These are phyloP conservation scores for Suzukiozyma palmioleophila DNA, from an alignment of 1,139 yeast genomes.

Conservation along the genomic window DNA sequence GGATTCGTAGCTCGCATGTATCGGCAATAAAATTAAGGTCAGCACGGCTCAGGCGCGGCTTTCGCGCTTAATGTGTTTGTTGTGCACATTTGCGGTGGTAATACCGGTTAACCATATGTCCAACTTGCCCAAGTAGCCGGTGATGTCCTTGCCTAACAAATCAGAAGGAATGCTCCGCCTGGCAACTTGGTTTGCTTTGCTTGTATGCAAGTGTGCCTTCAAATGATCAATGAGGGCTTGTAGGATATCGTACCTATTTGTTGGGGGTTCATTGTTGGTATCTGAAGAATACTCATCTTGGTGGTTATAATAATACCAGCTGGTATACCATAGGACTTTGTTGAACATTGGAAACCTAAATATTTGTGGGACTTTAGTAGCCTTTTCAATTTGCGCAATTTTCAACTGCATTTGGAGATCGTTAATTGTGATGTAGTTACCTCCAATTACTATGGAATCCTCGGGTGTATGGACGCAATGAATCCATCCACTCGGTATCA, in stretches of 20 bases:
- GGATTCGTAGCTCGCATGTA: background rate
- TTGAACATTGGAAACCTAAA: conserved; percentile 78
- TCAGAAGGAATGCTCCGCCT: conserved; percentile 23
- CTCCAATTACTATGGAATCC: conserved; percentile 83
- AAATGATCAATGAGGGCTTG: conserved; percentile 17
- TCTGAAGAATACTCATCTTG: conserved; percentile 19
- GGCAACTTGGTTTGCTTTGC: conserved; percentile 26
- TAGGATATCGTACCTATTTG: conserved; percentile 4
- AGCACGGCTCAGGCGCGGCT: background rate
- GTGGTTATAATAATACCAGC: conserved; percentile 37
- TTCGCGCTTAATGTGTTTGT: background rate
- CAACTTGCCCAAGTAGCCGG: conserved; percentile 15
- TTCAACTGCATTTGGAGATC: conserved; percentile 60
- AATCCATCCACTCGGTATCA: conserved; percentile 92
- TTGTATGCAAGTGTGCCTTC: conserved; percentile 20
- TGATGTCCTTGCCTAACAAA: conserved; percentile 21
- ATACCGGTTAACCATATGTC: conserved; percentile 14
- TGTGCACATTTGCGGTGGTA: conserved; percentile 2
- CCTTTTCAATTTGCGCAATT: conserved; percentile 57
- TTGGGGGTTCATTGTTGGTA: conserved; percentile 2
- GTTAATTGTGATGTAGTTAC: conserved; percentile 69
- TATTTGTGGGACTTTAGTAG: conserved; percentile 68
- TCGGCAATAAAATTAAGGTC: background rate
- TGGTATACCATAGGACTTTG: conserved; percentile 64
- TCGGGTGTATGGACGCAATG: conserved; percentile 84